Conservation (phyloP, 2,329 filamentous ascomycete genomes). For the Penicillium sumatraense region DNA sequence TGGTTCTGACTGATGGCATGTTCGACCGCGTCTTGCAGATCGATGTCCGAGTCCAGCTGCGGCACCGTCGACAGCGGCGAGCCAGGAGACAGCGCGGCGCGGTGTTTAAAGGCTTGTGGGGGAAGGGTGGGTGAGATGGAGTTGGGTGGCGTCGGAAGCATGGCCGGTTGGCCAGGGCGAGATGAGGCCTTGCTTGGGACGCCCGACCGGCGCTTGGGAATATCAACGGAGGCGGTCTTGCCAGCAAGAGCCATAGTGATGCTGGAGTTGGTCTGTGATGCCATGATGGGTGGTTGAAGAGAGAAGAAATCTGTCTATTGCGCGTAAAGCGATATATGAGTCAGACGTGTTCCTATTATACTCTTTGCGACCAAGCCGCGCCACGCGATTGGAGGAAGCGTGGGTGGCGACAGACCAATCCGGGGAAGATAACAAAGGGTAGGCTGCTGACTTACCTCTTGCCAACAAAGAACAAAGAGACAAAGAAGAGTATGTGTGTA, state of each 20-base stretch:
- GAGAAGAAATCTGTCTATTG: slow-evolving; percentile 12
- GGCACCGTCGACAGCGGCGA: slow-evolving; percentile 51
- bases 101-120: slow-evolving; percentile 77
- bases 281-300: slow-evolving; percentile 43
- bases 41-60: slow-evolving; percentile 81
- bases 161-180: slow-evolving; percentile 38
- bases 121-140: slow-evolving; percentile 89
- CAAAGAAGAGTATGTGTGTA: slow-evolving; percentile 9
- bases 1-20: slow-evolving; percentile 52
- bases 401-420: slow-evolving; percentile 18
- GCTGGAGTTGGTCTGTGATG: slow-evolving; percentile 49
- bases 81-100: slow-evolving; percentile 47
- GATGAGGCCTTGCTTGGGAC: slow-evolving; percentile 37
- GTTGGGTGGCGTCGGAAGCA: slow-evolving; percentile 87
- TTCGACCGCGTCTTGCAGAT: slow-evolving; percentile 73
- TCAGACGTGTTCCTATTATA: slow-evolving; percentile 22
- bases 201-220: slow-evolving; percentile 49
- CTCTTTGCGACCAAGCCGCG: slow-evolving; percentile 20
- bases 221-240: slow-evolving; percentile 55
- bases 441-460: slow-evolving; percentile 24
- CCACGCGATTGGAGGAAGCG: slow-evolving; percentile 14
- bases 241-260: slow-evolving; percentile 56
- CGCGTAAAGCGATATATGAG: slow-evolving; percentile 23
- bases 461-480: slow-evolving; percentile 22
- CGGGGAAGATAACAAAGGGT: not conserved